Base-by-base conservation (phyloP, 192 early-diverging fungal genomes). In the Linnemannia hyalina region DNA sequence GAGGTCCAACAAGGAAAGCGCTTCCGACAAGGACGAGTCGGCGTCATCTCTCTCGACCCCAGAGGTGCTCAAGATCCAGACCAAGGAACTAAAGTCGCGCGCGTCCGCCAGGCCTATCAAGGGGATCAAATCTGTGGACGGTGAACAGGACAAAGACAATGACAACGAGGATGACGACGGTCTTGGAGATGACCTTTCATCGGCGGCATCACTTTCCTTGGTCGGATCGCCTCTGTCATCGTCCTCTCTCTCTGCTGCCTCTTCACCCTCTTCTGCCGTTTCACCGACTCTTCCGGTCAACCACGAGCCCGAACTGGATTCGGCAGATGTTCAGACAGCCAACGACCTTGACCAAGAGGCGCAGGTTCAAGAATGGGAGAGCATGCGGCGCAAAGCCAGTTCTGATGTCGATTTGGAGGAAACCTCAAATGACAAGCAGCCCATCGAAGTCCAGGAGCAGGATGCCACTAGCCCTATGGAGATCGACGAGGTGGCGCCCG, bases 101-200 rank as follows among this genome's bases (percentile, higher is more conserved):
- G 60, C 44, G 23, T 23, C 63, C 1, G 52, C 52, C 26, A 60
- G 76, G 11, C n/a, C n/a, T n/a, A 29, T 69, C 42, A 78, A 77
- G 65, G 49, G 69, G 3, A 38, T 42, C 40, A 81, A 70, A 35
- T 73, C 52, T 15, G 63, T 41, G 20, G 70, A 42, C 29, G 47
- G 72, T 15, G 72, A 42, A 22, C 18, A 74, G n/a, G 29, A 26
- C 42, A 52, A 78, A 35, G 76, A 78, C 36, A 77, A 83, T 16
- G 70, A 72, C 36, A 78, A 85, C 35, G 82, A 83, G 9, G 81
- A 82, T 22, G 82, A 85, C 42, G 82, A 85, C 40, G 82, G 73
- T 32, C 55, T 85, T 18, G 82, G 82, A 4, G 82, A 78, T 22
- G 82, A 85, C 3, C 78, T 85, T 36, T 85, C 82, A 0, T 85